phyloP scores from a whole-genome alignment of 139 green algal genomes.

The Astrephomene gubernaculifera region DNA sequence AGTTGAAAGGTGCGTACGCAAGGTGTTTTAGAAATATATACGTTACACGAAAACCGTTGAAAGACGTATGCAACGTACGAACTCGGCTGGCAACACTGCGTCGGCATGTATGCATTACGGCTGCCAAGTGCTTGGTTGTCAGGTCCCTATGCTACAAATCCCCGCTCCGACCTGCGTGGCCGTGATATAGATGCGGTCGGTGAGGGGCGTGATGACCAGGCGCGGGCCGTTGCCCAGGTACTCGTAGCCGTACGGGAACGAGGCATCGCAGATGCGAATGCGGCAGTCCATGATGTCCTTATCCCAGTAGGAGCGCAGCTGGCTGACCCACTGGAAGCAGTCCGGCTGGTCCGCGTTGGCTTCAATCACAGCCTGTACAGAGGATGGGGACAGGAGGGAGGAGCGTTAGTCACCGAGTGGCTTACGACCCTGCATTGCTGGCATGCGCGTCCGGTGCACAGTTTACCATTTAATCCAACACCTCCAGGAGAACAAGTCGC shows the following conservation, averaged over 20 bases:
- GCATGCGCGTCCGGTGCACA: too few species aligned
- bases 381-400: not conserved
- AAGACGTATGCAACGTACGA: too few species aligned
- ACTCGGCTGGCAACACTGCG: too few species aligned
- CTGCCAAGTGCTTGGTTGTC: too few species aligned
- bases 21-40: too few species aligned
- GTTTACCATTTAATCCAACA: not conserved
- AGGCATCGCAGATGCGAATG: constrained; percentile 84
- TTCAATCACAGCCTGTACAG: constrained; percentile 60
- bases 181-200: constrained; percentile 90
- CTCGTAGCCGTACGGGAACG: constrained; percentile 89
- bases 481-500: not conserved
- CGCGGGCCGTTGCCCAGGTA: constrained; percentile 86
- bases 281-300: constrained; percentile 70
- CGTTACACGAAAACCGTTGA: too few species aligned
- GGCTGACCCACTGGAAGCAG: constrained; percentile 85
- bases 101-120: too few species aligned
- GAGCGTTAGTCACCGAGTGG: not conserved
- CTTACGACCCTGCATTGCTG: not conserved
- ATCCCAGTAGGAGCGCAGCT: constrained; percentile 89
- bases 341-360: constrained; percentile 61
- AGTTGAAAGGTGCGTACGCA: too few species aligned
- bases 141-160: not conserved
- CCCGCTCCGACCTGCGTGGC: constrained; percentile 66
- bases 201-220: constrained; percentile 88